Conservation (phyloP, 805 yeast species). For the Monosporozyma aquatica region DNA sequence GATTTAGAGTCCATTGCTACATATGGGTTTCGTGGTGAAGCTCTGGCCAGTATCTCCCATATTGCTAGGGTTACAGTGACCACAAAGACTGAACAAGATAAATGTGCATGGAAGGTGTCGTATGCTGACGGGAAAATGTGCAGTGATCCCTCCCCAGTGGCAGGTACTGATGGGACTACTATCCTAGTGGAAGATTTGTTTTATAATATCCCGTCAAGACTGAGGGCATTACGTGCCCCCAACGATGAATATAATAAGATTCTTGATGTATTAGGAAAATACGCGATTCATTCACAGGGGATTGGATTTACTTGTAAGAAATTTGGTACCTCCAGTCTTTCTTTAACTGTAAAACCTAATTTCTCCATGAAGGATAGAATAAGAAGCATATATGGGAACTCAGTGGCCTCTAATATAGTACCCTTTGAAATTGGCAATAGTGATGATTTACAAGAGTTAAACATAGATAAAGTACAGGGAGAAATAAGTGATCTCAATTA, state of each 20-base stretch:
- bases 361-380: constrained; percentile 56
- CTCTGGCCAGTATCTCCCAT: constrained; percentile 88
- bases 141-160: constrained; percentile 57
- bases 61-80: constrained; percentile 73
- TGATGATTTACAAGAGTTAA: constrained; percentile 29
- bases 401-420: constrained; percentile 56
- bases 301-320: constrained; percentile 77
- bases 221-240: constrained; percentile 53
- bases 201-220: constrained; percentile 75
- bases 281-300: constrained; percentile 61
- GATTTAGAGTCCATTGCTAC: constrained; percentile 67
- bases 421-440: constrained; percentile 31
- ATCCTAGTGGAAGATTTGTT: constrained; percentile 81
- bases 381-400: constrained; percentile 60
- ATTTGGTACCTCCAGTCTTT: constrained; percentile 62
- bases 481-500: constrained; percentile 64
- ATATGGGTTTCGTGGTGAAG: constrained; percentile 95
- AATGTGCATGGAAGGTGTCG: constrained; percentile 63
- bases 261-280: constrained; percentile 73
- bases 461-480: constrained; percentile 48
- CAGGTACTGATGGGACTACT: constrained; percentile 84
- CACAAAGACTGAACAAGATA: constrained; percentile 53
- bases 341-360: constrained; percentile 49
- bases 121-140: constrained; percentile 59
- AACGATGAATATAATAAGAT: constrained; percentile 71